Percentiles rank a stretch among this genome's conserved stretches.
phyloP scores from a whole-genome alignment of 2,329 filamentous ascomycete species.

The Cladosporium sp. region DNA sequence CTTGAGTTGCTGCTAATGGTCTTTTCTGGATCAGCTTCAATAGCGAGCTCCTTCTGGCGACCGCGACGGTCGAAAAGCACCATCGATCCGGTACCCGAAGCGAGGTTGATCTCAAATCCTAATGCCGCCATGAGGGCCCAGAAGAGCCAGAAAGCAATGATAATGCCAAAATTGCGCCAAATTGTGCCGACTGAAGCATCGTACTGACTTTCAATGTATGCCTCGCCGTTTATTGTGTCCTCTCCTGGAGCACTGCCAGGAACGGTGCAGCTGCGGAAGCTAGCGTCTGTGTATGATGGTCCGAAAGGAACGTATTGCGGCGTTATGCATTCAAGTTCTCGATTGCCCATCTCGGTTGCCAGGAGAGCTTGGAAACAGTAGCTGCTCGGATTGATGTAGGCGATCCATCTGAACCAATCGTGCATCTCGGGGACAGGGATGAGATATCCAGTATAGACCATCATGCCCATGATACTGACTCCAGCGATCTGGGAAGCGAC shows the following conservation, averaged over 20 bases:
- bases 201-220: slow-evolving; percentile 50
- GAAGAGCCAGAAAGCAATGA: slow-evolving; percentile 54
- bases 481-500: slow-evolving; percentile 29
- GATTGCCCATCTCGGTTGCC: slow-evolving; percentile 56
- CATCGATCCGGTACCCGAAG: slow-evolving; percentile 33
- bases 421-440: slow-evolving; percentile 26
- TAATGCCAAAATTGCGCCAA: slow-evolving; percentile 62
- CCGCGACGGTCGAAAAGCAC: slow-evolving; percentile 36
- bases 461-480: slow-evolving; percentile 21
- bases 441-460: slow-evolving; percentile 18
- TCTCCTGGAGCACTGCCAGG: slow-evolving; percentile 56
- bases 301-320: slow-evolving; percentile 25
- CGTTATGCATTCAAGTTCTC: slow-evolving; percentile 31
- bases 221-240: slow-evolving; percentile 55
- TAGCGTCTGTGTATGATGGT: slow-evolving; percentile 36
- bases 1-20: slow-evolving; percentile 6
- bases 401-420: slow-evolving; percentile 18
- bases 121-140: slow-evolving; percentile 56
- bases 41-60: slow-evolving; percentile 33
- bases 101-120: slow-evolving; percentile 48
- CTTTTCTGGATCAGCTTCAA: slow-evolving; percentile 51
- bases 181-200: slow-evolving; percentile 33
- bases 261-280: slow-evolving; percentile 37
- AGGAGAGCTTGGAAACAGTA: slow-evolving; percentile 34
- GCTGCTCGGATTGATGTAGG: slow-evolving; percentile 53